Percentiles rank a stretch among this genome's conserved stretches.
Conservation (phyloP, 208 protist genomes). For the Leishmania mexicana region DNA sequence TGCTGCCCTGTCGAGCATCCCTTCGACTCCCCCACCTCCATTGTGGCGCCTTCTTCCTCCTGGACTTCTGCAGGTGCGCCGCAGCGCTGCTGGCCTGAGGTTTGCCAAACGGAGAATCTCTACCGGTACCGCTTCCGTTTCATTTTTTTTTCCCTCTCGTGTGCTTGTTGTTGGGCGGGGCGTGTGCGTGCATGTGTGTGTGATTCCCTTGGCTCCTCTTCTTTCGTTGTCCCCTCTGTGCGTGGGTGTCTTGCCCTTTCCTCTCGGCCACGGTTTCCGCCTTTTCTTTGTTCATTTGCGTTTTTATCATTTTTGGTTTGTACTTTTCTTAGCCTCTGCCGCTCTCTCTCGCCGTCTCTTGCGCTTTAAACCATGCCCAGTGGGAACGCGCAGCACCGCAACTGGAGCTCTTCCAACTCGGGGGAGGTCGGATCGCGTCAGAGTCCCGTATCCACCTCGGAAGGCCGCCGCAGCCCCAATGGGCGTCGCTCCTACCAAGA, state of each 20-base stretch:
- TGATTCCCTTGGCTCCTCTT: background rate
- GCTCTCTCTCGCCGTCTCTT: background rate
- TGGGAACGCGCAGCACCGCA: conserved; percentile 25
- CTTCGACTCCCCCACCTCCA: background rate
- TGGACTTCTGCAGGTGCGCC: background rate
- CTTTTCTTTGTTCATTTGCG: background rate
- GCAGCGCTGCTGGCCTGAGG: background rate
- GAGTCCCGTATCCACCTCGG: conserved; percentile 25
- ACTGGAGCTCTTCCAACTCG: conserved; percentile 37
- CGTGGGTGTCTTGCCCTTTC: background rate
- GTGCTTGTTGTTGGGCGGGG: background rate
- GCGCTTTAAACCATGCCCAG: conserved; percentile 14
- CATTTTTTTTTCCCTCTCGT: background rate
- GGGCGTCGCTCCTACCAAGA: conserved; percentile 50
- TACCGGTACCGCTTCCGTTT: background rate
- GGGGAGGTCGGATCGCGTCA: conserved; percentile 30
- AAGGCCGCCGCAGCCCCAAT: conserved; percentile 52
- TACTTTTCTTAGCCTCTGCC: too few relatives aligned
- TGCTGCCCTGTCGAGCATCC: background rate
- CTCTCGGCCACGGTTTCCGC: background rate
- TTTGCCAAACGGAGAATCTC: background rate
- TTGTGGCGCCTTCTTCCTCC: background rate
- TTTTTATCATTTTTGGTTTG: background rate
- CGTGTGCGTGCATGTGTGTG: background rate
- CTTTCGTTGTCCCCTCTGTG: background rate